phyloP scores from a whole-genome alignment of 75 land plant species.

The Adiantum capillusveneris region DNA sequence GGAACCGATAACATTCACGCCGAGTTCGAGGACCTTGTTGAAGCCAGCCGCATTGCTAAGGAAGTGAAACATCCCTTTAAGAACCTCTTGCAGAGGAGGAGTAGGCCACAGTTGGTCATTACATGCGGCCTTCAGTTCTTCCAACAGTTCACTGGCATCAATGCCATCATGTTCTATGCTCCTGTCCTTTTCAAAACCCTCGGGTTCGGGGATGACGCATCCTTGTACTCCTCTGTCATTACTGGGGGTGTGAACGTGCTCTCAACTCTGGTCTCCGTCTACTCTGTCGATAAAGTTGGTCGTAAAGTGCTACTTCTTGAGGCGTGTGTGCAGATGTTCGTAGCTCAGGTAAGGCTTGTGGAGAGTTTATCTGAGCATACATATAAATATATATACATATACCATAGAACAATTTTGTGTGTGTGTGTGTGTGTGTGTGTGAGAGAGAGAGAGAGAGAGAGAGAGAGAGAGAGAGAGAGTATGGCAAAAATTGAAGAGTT shows the following conservation, averaged over 20 bases:
- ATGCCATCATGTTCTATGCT: conserved; percentile 30
- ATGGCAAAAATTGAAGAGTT: too few species aligned
- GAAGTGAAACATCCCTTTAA: conserved; percentile 50
- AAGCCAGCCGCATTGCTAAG: conserved; percentile 5
- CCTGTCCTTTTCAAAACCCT: conserved; percentile 31
- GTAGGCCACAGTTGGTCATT: conserved; percentile 62
- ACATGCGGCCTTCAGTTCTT: conserved; percentile 63
- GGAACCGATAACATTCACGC: conserved; percentile 20
- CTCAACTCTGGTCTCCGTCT: conserved; percentile 51
- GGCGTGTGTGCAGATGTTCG: conserved; percentile 60
- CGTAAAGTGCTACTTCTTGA: conserved; percentile 44
- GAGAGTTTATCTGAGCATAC: too few species aligned
- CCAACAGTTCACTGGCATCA: conserved; percentile 36
- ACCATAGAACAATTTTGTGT: too few species aligned
- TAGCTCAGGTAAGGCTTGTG: conserved; percentile 36
- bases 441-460: too few species aligned
- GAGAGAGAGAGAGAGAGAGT: too few species aligned
- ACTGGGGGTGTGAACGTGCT: conserved; percentile 59
- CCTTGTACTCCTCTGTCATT: conserved; percentile 61
- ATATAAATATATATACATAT: too few species aligned
- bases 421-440: too few species aligned
- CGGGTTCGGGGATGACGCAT: conserved; percentile 42
- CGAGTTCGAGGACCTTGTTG: conserved; percentile 19
- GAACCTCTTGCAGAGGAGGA: conserved; percentile 40
- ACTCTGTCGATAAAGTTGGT: conserved; percentile 49